Percentiles rank a stretch among this genome's conserved stretches.
These are phyloP conservation scores for Akebia trifoliata DNA, from an alignment of 164 flowering plant species.

Conservation along the genomic window DNA sequence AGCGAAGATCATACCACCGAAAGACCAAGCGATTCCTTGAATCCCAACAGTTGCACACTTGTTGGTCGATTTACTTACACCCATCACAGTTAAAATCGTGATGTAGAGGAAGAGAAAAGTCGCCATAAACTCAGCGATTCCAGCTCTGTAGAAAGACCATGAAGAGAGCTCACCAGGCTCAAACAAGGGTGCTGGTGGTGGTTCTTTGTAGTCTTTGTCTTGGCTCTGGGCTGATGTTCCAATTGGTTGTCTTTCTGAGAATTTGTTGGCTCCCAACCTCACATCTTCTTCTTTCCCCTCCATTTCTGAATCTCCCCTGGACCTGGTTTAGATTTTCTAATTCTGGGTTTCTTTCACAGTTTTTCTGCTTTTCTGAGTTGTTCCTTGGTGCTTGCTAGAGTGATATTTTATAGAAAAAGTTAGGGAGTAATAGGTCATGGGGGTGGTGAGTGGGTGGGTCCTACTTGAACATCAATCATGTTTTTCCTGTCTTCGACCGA, in stretches of 20 bases:
- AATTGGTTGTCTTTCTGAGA: constrained; percentile 25
- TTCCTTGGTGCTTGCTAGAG: no score
- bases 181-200: constrained; percentile 46
- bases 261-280: constrained; percentile 28
- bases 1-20: constrained; percentile 83
- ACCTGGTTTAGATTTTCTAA: no score
- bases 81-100: constrained; percentile 68
- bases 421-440: no score
- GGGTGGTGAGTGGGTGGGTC: no score
- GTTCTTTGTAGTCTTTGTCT: constrained; percentile 52
- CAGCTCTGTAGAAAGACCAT: constrained; percentile 88
- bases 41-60: constrained; percentile 66
- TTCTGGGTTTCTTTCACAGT: no score
- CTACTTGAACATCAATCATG: no score
- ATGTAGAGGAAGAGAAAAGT: constrained; percentile 73
- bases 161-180: constrained; percentile 45
- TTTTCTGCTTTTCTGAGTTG: no score
- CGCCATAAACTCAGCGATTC: constrained; percentile 82
- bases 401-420: no score
- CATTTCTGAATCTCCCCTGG: constrained; percentile 6
- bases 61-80: constrained; percentile 30
- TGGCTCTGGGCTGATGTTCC: constrained; percentile 51
- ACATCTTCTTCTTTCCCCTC: constrained; percentile 32
- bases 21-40: constrained; percentile 44
- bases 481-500: no score